phyloP scores from a whole-genome alignment of 306 rosid species.

The Carpinus viminea region DNA sequence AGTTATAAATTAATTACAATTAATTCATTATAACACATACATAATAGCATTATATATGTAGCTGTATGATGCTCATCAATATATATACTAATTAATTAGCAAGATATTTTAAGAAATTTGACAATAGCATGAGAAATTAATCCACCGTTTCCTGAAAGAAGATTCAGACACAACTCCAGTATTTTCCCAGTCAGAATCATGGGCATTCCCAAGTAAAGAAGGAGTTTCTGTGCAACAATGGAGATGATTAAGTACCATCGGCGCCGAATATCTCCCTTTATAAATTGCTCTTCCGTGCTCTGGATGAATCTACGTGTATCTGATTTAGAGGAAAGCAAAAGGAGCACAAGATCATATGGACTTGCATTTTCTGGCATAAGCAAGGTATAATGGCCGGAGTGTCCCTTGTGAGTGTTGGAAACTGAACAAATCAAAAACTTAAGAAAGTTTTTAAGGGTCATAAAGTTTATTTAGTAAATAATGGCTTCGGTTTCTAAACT shows the following conservation, averaged over 20 bases:
- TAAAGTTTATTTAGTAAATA: too few relatives aligned
- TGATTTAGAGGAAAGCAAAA: constrained; percentile 23
- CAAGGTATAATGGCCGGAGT: constrained; percentile 7
- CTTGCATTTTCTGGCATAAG: constrained; percentile 34
- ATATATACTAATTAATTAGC: too few relatives aligned
- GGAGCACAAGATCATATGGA: constrained; percentile 14
- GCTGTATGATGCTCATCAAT: too few relatives aligned
- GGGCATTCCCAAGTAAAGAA: constrained; percentile 12
- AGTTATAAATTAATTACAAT: too few relatives aligned
- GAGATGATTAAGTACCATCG: constrained; percentile 40
- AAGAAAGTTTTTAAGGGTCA: too few relatives aligned
- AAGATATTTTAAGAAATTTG: not conserved
- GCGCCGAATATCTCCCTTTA: constrained; percentile 19
- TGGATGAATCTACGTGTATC: constrained; percentile 25
- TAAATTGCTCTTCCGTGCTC: not conserved
- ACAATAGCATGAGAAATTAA: too few relatives aligned
- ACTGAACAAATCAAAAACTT: too few relatives aligned
- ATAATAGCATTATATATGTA: too few relatives aligned
- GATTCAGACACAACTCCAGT: constrained; percentile 26
- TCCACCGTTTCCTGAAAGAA: constrained; percentile 16
- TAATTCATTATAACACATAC: too few relatives aligned
- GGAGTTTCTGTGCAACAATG: constrained; percentile 25
- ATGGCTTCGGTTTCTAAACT: too few relatives aligned
- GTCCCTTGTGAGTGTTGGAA: too few relatives aligned
- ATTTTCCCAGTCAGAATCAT: constrained; percentile 21